Evolutionary conservation across 192 early-diverging fungal genomes (phyloP), one percentile per base, ranked within the genome.

Genomic region (Backusella macrospora): DNA sequence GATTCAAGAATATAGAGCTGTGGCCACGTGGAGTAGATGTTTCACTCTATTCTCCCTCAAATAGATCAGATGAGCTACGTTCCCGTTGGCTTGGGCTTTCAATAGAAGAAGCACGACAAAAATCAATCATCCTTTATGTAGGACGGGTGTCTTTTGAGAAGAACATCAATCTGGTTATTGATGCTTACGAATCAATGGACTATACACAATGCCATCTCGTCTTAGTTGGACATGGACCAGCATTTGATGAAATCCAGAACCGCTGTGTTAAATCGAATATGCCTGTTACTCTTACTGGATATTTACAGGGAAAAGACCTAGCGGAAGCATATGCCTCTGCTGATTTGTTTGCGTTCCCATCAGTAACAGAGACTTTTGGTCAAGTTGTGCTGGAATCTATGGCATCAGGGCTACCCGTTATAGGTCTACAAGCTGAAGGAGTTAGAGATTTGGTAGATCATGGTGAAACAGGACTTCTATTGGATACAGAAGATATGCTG

Each of bases 21-120:
- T 80, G 78, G 74, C 78, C 78, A 38, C 62, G 78, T 5, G 78
- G 78, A 23, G 78, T 80, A 8, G 78, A 80, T 55, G 49, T 75
- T 18, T 62, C 70, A 0, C 23, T 76, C 0, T 80, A 76, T 49
- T 80, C 78, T 18, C 73, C 68, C 14, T 62, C 62, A 26, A 52
- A 71, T 21, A 39, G 69, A 37, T 79, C 78, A 3, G n/a, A 39
- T 7, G 48, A 79, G 29, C 18, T 79, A 40, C 73, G 78, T 14
- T 34, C 55, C 21, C 74, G 75, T 5, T 79, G 78, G 78, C 44
- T 66, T 7, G 55, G 55, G n/a, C 13, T 40, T n/a, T 49, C 72
- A 21, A 48, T 49, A 48, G 45, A 45, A 23, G 63, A 49, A 40
- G 47, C 71, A 34, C 62, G 42, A 6, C 13, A 64, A 37, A 76